These are phyloP conservation scores for Hibiscus mutabilis DNA, from an alignment of 345 rosid genomes.

Conservation along the genomic window DNA sequence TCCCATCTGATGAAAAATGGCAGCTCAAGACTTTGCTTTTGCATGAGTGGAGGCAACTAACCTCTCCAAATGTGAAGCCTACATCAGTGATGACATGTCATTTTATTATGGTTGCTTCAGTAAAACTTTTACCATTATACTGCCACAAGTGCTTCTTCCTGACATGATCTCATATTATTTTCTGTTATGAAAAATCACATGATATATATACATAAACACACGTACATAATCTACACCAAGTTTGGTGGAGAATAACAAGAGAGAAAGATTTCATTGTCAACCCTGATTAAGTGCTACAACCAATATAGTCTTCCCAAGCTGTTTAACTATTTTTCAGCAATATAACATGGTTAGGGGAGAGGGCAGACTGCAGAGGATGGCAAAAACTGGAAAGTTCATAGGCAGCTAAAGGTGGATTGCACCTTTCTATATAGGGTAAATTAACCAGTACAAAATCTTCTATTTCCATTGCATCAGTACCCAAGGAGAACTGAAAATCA, in stretches of 20 bases:
- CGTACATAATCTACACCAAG: background rate
- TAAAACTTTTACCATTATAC: background rate
- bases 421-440: background rate
- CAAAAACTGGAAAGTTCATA: background rate
- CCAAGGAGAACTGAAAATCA: background rate
- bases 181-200: background rate
- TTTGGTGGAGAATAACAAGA: background rate
- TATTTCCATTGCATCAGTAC: background rate
- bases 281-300: background rate
- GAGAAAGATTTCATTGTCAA: background rate
- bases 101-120: background rate
- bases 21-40: constrained; percentile 24
- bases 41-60: constrained; percentile 22
- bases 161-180: background rate
- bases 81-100: constrained; percentile 4
- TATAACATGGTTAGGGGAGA: background rate
- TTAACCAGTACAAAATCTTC: background rate
- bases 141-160: background rate
- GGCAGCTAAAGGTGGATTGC: background rate
- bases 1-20: constrained; percentile 26
- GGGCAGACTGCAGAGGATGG: background rate
- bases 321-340: background rate
- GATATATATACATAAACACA: background rate
- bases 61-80: constrained; percentile 24
- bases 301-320: background rate